Percentiles rank a stretch among this genome's conserved stretches.
These are phyloP conservation scores for Xylaria telfairii DNA, from an alignment of 495 filamentous ascomycete genomes.

Conservation along the genomic window DNA sequence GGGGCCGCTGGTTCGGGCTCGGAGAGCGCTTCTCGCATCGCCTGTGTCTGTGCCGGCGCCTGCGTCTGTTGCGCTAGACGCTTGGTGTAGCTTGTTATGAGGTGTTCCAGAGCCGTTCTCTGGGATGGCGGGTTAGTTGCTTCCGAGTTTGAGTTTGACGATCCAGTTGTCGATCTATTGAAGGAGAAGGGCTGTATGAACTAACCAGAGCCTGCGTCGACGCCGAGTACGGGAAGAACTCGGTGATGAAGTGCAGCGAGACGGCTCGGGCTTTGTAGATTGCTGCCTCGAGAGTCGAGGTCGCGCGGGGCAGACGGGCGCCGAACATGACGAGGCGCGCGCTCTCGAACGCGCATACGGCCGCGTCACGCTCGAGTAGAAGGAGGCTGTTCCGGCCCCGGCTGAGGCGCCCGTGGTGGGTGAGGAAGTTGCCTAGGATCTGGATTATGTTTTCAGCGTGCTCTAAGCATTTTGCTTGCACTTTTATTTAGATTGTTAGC, in stretches of 20 bases:
- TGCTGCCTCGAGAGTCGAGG: constrained; percentile 30
- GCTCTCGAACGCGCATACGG: constrained; percentile 38
- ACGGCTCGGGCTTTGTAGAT: constrained; percentile 31
- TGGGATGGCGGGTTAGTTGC: constrained; percentile 5
- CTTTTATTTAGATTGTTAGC: neutral
- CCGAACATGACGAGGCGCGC: constrained; percentile 38
- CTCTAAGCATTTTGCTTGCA: constrained; percentile 37
- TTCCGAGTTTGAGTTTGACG: neutral
- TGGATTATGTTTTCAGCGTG: constrained; percentile 38
- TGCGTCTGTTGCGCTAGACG: constrained; percentile 32
- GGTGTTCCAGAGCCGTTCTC: constrained; percentile 32
- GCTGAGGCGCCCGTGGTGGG: neutral
- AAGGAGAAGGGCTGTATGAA: neutral
- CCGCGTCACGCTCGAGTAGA: constrained; percentile 36
- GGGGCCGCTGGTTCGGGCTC: constrained; percentile 30
- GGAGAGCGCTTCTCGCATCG: constrained; percentile 14
- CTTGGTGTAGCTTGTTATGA: constrained; percentile 35
- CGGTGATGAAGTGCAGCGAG: constrained; percentile 33
- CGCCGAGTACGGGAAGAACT: constrained; percentile 34
- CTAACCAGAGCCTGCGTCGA: constrained; percentile 34
- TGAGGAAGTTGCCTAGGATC: constrained; percentile 34
- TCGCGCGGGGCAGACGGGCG: constrained; percentile 29
- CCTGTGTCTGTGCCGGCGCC: neutral
- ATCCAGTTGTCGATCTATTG: neutral
- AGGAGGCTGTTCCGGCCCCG: constrained; percentile 20